Evolutionary conservation across 2,329 filamentous ascomycete species (phyloP).

Genomic region (Calonectria fujianensis): DNA sequence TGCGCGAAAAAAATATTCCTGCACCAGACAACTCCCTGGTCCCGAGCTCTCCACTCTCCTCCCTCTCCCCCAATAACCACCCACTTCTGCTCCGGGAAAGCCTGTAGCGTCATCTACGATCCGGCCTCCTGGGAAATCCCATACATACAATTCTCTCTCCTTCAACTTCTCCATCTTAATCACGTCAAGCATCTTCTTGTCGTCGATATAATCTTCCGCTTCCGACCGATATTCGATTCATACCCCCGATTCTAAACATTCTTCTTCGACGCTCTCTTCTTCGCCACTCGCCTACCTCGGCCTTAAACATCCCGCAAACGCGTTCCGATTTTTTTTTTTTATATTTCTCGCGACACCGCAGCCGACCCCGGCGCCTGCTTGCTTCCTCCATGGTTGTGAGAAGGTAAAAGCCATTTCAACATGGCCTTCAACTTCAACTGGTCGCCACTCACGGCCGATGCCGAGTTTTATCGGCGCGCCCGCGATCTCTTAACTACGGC

Average conservation of each 20-base stretch:
- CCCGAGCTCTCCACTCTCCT: conserved; percentile 52
- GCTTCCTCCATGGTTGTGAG: conserved; percentile 59
- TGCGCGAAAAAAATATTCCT: conserved; percentile 48
- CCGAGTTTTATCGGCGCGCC: conserved; percentile 90
- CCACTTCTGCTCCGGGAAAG: conserved; percentile 47
- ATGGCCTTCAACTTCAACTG: conserved; percentile 99
- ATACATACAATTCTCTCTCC: conserved; percentile 37
- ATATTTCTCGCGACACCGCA: conserved; percentile 42
- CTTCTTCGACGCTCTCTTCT: conserved; percentile 38
- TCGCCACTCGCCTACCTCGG: conserved; percentile 37
- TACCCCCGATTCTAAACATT: conserved; percentile 36
- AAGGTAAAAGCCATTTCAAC: conserved; percentile 68
- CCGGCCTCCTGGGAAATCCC: conserved; percentile 53
- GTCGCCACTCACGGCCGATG: conserved; percentile 98
- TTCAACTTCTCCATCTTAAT: conserved; percentile 27
- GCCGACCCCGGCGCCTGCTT: conserved; percentile 52
- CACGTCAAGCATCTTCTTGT: conserved; percentile 33
- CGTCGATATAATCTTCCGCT: conserved; percentile 30
- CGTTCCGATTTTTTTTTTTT: conserved; percentile 39
- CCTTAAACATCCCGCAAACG: conserved; percentile 41
- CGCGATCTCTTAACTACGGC: conserved; percentile 96
- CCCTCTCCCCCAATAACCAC: conserved; percentile 51
- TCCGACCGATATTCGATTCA: conserved; percentile 36
- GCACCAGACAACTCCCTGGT: conserved; percentile 41
- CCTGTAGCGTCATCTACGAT: conserved; percentile 58